These are phyloP conservation scores for Neurospora sp. DNA, from an alignment of 495 filamentous ascomycete genomes.

Conservation along the genomic window DNA sequence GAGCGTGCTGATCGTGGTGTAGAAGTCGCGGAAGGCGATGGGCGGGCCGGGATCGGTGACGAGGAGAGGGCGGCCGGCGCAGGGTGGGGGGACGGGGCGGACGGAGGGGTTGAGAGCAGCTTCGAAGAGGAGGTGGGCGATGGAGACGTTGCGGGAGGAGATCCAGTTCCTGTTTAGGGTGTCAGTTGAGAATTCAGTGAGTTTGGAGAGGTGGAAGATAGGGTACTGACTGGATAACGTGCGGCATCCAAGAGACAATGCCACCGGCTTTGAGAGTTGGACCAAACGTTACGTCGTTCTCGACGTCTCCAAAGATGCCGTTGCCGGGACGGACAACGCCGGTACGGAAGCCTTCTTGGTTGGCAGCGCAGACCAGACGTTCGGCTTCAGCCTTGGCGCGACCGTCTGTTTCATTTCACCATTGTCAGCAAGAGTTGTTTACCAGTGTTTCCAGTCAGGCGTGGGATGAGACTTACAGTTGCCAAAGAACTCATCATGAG, in stretches of 20 bases:
- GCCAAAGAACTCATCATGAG: conserved; percentile 41
- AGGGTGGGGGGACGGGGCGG: conserved; percentile 19
- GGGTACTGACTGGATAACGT: conserved; percentile 31
- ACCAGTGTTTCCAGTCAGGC: not conserved
- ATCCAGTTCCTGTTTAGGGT: conserved; percentile 31
- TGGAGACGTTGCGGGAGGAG: conserved; percentile 44
- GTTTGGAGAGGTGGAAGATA: not conserved
- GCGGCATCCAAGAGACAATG: conserved; percentile 34
- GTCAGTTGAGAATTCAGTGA: not conserved
- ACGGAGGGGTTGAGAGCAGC: conserved; percentile 31
- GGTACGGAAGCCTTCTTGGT: conserved; percentile 41
- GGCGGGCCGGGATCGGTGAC: conserved; percentile 31
- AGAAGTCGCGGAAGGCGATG: conserved; percentile 23
- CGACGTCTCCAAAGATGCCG: conserved; percentile 41
- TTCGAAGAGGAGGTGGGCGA: conserved; percentile 48
- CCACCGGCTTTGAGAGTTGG: conserved; percentile 11
- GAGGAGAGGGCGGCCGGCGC: conserved; percentile 33
- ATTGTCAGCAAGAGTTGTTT: not conserved
- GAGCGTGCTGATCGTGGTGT: conserved; percentile 11
- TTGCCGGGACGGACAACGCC: conserved; percentile 49
- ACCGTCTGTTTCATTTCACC: conserved; percentile 15
- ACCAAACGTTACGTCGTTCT: conserved; percentile 35
- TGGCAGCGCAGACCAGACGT: conserved; percentile 37
- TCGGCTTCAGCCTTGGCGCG: conserved; percentile 46
- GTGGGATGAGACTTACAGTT: conserved; percentile 31